Base-by-base conservation (phyloP, 163 green algal species). In the Coccomyxa subellipsoidea region DNA sequence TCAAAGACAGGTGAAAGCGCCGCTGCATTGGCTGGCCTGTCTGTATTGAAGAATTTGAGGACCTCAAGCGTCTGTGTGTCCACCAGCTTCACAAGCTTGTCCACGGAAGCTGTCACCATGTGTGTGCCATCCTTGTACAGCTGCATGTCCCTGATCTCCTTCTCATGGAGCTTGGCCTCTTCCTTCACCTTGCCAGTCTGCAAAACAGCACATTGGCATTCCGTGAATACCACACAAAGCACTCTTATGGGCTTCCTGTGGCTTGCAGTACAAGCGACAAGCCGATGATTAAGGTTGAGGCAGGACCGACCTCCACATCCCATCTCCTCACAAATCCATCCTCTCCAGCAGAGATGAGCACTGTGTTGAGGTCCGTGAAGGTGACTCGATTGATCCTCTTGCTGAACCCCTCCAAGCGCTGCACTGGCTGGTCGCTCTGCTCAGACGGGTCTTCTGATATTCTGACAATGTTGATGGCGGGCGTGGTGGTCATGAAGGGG, bases 1-100 rank as follows among this genome's bases (percentile, higher is more conserved):
- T 99, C 95, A 80, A 95, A 92, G 38, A 98, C 88, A 9, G 97
- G 97, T 3, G 94, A 98, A 38, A 99, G 91, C 54, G 93, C 93
- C 7, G 93, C 96, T 18, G 89, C 92, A 87, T 99, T 98, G 81
- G 98, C 92, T 54, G 95, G 95, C 10, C 93, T 88, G 25, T 94
- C 93, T 36, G 91, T 93, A 79, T 95, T 89, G 91, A 98, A 99
- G 25, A 90, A 96, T 89, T 98, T 98, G 23, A 99, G 81, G 29
- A 94, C 88, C 80, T 96, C 84, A 38, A 98, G 90, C 35, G 91
- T 93, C 72, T 88, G 79, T 4, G 76, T 47, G 54, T 89, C 83
- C 29, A 89, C 75, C 27, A 94, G 71, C 83, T 91, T 87, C 23
- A 78, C 34, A 9, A 40, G 97, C 85, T 96, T 97, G 89, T 99